Evolutionary conservation across 805 yeast species (phyloP), one percentile per base, ranked within the genome.

Genomic region (Kazachstania taianensis): DNA sequence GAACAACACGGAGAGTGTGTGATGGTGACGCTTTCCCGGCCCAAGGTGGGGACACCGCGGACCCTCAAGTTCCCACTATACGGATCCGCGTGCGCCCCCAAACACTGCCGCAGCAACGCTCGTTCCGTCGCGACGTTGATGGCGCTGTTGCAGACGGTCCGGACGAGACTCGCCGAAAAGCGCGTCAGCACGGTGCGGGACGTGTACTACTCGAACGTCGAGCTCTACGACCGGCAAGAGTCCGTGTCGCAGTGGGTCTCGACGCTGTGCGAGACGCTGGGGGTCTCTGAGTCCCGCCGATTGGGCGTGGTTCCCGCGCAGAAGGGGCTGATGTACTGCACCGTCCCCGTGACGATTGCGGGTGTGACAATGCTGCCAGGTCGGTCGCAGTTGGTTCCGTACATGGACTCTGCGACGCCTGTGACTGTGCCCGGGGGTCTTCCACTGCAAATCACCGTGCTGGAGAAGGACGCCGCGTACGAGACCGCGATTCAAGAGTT

Each of bases 181-280:
- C 41, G 39, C 16, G 35, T 35, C 1, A 46, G 52, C 20, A 56
- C 61, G 3, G 42, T 50, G 4, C 61, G 89, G 46, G 85, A 78
- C 45, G 45, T 80, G 2, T 81, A 62, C 52, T 81, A 81, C 48
- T 65, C 67, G 24, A 80, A 80, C 48, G 81, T 75, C 0, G 62
- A 63, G 10, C 46, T 78, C 3, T 80, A 70, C 49, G 38, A 42
- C 5, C 49, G 55, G 9, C 86, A 80, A 46, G 14, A 41, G 1
- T 50, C 44, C 7, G 71, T 73, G 1, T 68, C 70, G 30, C 36
- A 42, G 0, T 53, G 69, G 28, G n/a, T n/a, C n/a, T n/a, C n/a
- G n/a, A n/a, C n/a, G n/a, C n/a, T n/a, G n/a, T n/a, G n/a, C n/a
- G 25, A n/a, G 3, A 22, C 25, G 25, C 41, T 79, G 1, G 61